Percentiles rank a stretch among this genome's conserved stretches.
phyloP scores from a whole-genome alignment of 257 asterid genomes.

The Parsonsia alboflavescens region DNA sequence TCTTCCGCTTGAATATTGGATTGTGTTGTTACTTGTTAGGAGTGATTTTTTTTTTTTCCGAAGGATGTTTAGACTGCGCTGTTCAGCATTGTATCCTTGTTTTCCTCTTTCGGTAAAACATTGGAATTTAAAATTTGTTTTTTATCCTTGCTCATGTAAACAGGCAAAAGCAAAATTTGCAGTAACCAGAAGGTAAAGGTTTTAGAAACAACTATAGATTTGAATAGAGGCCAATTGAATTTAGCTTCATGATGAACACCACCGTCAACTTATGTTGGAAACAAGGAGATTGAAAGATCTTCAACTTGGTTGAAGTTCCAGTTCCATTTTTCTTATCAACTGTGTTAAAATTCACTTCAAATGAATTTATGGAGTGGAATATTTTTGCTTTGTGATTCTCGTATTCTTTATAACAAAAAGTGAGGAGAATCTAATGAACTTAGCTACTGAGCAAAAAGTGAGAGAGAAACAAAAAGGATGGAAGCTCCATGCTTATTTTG shows the following conservation, averaged over 20 bases:
- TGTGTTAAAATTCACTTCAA: neutral
- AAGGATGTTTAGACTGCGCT: neutral
- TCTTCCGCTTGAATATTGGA: neutral
- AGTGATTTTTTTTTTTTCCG: neutral
- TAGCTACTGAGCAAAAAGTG: no score
- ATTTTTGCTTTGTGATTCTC: neutral
- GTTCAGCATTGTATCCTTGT: neutral
- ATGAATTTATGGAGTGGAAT: neutral
- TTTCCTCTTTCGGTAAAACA: neutral
- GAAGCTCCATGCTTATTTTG: neutral
- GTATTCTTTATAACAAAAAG: neutral
- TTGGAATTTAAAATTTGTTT: neutral
- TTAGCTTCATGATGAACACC: neutral
- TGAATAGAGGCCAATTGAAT: neutral
- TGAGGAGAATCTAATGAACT: neutral
- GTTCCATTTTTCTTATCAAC: neutral
- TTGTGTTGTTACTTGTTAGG: neutral
- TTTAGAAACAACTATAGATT: neutral
- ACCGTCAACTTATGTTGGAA: neutral
- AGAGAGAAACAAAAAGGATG: no score
- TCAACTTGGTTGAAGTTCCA: neutral
- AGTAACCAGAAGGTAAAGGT: neutral
- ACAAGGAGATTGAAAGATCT: neutral
- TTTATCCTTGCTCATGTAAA: neutral
- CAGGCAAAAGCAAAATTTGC: neutral